Percentiles rank a stretch among this genome's conserved stretches.
These are phyloP conservation scores for Quercus agrifolia DNA, from an alignment of 306 rosid species.

Conservation along the genomic window DNA sequence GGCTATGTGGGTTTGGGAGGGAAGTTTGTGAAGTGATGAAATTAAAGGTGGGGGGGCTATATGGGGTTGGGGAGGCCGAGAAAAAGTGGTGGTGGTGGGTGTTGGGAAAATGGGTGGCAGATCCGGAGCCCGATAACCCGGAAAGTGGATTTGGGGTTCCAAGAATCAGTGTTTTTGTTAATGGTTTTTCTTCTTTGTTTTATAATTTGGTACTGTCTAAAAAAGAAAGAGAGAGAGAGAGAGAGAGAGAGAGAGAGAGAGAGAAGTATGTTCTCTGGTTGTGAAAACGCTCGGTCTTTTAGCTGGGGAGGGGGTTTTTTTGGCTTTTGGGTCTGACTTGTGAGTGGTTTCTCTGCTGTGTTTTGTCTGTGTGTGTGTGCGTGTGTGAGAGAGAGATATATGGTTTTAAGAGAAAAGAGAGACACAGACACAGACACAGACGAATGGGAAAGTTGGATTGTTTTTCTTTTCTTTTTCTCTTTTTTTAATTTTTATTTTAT, in stretches of 20 bases:
- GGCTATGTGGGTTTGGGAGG: neutral
- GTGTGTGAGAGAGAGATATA: neutral
- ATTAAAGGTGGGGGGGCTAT: slow-evolving; percentile 4
- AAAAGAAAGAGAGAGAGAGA: neutral
- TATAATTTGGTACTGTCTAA: neutral
- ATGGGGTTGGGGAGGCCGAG: slow-evolving; percentile 15
- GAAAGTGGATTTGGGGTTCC: slow-evolving; percentile 37
- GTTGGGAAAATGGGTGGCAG: slow-evolving; percentile 49
- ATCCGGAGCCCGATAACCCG: slow-evolving; percentile 46
- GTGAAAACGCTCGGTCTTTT: neutral
- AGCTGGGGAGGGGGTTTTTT: neutral
- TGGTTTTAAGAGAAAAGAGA: neutral
- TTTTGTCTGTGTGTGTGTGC: neutral
- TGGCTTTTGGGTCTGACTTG: neutral
- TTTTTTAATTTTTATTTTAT: neutral
- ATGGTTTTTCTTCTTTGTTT: too few relatives aligned
- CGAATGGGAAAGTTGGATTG: neutral
- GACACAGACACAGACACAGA: neutral
- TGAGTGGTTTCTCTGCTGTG: neutral
- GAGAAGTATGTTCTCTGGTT: neutral
- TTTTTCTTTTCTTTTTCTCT: neutral
- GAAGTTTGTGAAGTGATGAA: slow-evolving; percentile 6
- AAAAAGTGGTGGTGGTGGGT: neutral
- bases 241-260: neutral
- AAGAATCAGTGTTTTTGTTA: neutral